These are phyloP conservation scores for Diplogelasinospora grovesii DNA, from an alignment of 495 filamentous ascomycete genomes.

Conservation along the genomic window DNA sequence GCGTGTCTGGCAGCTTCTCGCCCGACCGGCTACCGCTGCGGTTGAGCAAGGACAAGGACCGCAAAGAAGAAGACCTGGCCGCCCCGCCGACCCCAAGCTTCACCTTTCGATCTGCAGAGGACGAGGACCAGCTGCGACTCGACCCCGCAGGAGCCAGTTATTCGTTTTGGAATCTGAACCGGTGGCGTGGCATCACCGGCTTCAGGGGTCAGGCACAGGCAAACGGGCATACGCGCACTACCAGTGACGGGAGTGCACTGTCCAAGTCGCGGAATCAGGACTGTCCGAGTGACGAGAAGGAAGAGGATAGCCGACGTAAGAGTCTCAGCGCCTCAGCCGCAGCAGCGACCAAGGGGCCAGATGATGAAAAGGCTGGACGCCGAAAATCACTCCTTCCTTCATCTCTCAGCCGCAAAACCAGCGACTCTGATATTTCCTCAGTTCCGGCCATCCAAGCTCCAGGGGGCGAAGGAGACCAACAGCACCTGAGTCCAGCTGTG, in stretches of 20 bases:
- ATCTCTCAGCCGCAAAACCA: background rate
- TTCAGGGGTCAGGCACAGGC: conserved; percentile 13
- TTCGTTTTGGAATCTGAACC: conserved; percentile 39
- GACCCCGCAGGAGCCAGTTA: conserved; percentile 23
- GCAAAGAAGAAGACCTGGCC: conserved; percentile 7
- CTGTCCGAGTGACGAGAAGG: conserved; percentile 2
- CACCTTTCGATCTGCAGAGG: conserved; percentile 27
- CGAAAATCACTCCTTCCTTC: background rate
- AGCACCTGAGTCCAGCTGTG: conserved; percentile 7
- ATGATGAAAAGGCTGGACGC: background rate
- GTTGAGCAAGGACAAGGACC: conserved; percentile 1
- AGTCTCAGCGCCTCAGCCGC: background rate
- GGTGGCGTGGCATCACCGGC: conserved; percentile 34
- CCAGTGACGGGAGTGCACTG: conserved; percentile 6
- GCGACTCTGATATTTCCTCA: background rate
- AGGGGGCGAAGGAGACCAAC: background rate
- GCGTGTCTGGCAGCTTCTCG: conserved; percentile 18
- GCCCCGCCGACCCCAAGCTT: conserved; percentile 32
- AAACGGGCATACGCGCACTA: conserved; percentile 7
- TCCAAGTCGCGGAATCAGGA: conserved; percentile 7
- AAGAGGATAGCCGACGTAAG: conserved; percentile 9
- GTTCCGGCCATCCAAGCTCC: background rate
- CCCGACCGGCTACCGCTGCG: conserved; percentile 8
- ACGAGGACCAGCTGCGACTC: conserved; percentile 19
- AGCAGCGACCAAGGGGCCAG: background rate